Evolutionary conservation across 2,329 filamentous ascomycete species (phyloP), one percentile per base, ranked within the genome.

Genomic region (Penicillium sp.): DNA sequence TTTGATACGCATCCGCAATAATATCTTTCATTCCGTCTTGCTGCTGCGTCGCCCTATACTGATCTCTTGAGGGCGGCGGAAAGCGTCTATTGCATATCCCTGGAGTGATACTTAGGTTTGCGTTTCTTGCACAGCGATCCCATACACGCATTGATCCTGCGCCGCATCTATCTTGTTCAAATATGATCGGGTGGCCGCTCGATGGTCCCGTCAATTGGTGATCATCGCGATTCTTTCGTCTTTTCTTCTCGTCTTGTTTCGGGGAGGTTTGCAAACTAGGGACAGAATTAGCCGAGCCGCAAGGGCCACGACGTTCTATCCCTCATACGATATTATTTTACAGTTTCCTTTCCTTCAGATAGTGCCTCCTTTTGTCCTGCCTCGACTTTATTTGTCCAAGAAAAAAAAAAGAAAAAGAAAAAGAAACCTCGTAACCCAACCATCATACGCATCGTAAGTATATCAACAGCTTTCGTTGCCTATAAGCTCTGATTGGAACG

Each of bases 61-160:
- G 19, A n/a, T 28, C 3, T 43, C 13, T 43, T 16, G 1, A 13
- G 5, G 39, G 39, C n/a, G n/a, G 39, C 23, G 13, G n/a, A 6
- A 19, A 31, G 33, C 26, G 47, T 48, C 36, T 48, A 33, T 59
- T 55, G 59, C 59, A 61, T 61, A 46, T 24, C 39, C 49, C 39
- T 19, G 56, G 56, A 55, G 58, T 56, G 56, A 48, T 29, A 47
- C 42, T 45, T 33, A 21, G 31, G 6, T 37, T 36, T 45, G 36
- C 47, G 9, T 34, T 42, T 31, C 23, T 39, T 51, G 26, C 34
- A n/a, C 18, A 47, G 40, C 48, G 31, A 39, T 57, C 48, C 31
- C 40, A 52, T 52, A 36, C 45, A 36, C 47, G 48, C 43, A 51
- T 48, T 37, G 42, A 46, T 55, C 34, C 45, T 52, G 23, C 34